These are phyloP conservation scores for Hericium alpestre DNA, from an alignment of 768 basidiomycete genomes.

Conservation along the genomic window DNA sequence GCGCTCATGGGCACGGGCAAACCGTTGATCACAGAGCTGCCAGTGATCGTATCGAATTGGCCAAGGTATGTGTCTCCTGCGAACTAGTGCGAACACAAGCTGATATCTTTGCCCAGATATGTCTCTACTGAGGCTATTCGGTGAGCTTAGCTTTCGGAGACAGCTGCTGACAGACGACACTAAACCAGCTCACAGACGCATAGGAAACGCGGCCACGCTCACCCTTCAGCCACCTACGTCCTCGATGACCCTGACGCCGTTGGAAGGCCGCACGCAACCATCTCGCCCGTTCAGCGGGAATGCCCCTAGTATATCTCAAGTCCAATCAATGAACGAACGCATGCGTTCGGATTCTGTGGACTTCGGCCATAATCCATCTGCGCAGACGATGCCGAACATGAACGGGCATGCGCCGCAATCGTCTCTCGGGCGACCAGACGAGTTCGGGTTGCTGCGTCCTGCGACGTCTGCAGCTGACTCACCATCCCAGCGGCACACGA, in stretches of 20 bases:
- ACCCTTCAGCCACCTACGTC: conserved; percentile 8
- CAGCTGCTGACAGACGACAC: not conserved
- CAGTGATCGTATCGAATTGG: conserved; percentile 80
- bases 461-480: not conserved
- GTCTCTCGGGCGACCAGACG: conserved; percentile 3
- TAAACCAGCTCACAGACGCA: conserved; percentile 28
- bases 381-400: not conserved
- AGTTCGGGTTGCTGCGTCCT: conserved; percentile 5
- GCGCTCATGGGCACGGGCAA: conserved; percentile 64
- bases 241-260: conserved; percentile 1
- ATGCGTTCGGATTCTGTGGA: not conserved
- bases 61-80: conserved; percentile 43
- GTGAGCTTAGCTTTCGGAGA: conserved; percentile 10
- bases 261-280: not conserved
- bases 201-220: conserved; percentile 36
- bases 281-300: not conserved
- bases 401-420: conserved; percentile 6
- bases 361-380: not conserved
- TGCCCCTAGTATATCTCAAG: not conserved
- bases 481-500: conserved; percentile 19
- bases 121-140: conserved; percentile 66
- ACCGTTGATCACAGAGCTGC: conserved; percentile 60
- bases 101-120: conserved; percentile 30
- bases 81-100: not conserved
- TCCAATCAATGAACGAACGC: not conserved